Evolutionary conservation across 1,139 yeast species (phyloP).

Genomic region (Magnusiomyces sp.): DNA sequence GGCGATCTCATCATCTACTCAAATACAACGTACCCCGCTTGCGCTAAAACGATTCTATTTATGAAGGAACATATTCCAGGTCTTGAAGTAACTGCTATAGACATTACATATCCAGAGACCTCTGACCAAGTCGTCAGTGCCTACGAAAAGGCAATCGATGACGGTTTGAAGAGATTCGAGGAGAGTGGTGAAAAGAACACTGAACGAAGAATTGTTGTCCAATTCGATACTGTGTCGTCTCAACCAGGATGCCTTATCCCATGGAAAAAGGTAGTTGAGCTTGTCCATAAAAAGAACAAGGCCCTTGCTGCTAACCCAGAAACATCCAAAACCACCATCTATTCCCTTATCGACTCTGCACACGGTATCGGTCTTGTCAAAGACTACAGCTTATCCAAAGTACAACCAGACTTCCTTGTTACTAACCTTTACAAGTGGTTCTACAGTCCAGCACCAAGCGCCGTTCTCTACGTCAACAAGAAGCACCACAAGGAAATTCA

Average conservation of each 20-base stretch:
- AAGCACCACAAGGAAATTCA: conserved; percentile 45
- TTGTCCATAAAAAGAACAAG: conserved; percentile 40
- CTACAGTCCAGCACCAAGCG: conserved; percentile 50
- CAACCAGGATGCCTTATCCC: conserved; percentile 60
- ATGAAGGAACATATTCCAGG: conserved; percentile 37
- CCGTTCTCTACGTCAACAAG: conserved; percentile 50
- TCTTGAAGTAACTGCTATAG: conserved; percentile 39
- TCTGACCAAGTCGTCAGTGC: conserved; percentile 37
- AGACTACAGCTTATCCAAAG: conserved; percentile 34
- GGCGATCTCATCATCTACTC: conserved; percentile 50
- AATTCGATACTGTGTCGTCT: conserved; percentile 57
- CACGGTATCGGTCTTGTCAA: conserved; percentile 56
- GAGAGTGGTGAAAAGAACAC: conserved; percentile 11
- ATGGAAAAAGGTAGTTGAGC: conserved; percentile 39
- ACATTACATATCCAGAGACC: conserved; percentile 44
- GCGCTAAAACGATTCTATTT: conserved; percentile 46
- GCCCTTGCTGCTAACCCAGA: no score
- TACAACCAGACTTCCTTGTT: conserved; percentile 53
- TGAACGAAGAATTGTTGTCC: conserved; percentile 32
- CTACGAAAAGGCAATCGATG: conserved; percentile 33
- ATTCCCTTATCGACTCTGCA: conserved; percentile 67
- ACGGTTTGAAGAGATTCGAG: conserved; percentile 12
- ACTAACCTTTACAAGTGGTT: conserved; percentile 68
- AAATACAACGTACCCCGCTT: conserved; percentile 49
- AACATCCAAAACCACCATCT: no score